phyloP scores from a whole-genome alignment of 768 basidiomycete genomes.

The Kwoniella shandongensis region DNA sequence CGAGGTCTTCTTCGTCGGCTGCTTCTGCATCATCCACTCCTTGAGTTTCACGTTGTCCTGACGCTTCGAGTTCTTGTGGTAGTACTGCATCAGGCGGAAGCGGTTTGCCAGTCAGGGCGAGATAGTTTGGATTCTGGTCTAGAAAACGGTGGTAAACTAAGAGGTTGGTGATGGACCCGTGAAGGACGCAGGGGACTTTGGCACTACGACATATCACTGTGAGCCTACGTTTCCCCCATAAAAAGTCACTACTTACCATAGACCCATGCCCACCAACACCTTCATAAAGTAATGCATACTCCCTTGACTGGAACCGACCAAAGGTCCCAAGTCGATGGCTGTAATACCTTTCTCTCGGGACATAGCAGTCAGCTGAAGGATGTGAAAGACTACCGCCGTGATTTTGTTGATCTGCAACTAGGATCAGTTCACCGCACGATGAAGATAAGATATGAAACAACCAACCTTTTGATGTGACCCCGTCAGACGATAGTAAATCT shows the following conservation, averaged over 20 bases:
- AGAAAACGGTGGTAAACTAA: conserved; percentile 39
- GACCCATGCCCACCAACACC: conserved; percentile 26
- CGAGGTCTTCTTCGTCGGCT: conserved; percentile 12
- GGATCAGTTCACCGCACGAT: conserved; percentile 1
- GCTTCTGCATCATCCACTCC: conserved; percentile 1
- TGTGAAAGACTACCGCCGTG: conserved; percentile 35
- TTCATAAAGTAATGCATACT: conserved; percentile 46
- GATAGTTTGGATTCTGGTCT: conserved; percentile 35
- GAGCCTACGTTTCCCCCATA: not conserved
- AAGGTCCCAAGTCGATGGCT: conserved; percentile 41
- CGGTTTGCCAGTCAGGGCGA: conserved; percentile 23
- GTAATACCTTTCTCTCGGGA: conserved; percentile 44
- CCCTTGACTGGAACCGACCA: conserved; percentile 42
- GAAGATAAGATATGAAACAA: not conserved
- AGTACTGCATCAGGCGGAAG: conserved; percentile 1
- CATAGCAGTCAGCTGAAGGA: conserved; percentile 37
- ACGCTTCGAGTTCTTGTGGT: not conserved
- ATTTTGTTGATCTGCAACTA: conserved; percentile 28
- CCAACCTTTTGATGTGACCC: conserved; percentile 43
- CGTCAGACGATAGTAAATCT: conserved; percentile 41
- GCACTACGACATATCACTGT: conserved; percentile 27
- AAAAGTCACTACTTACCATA: conserved; percentile 31
- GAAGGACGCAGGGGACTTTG: conserved; percentile 34
- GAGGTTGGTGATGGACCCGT: conserved; percentile 37
- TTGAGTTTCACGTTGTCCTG: not conserved